Percentiles rank a stretch among this genome's conserved stretches.
Evolutionary conservation across 345 rosid genomes (phyloP).

Genomic region (Lepidium didymum): DNA sequence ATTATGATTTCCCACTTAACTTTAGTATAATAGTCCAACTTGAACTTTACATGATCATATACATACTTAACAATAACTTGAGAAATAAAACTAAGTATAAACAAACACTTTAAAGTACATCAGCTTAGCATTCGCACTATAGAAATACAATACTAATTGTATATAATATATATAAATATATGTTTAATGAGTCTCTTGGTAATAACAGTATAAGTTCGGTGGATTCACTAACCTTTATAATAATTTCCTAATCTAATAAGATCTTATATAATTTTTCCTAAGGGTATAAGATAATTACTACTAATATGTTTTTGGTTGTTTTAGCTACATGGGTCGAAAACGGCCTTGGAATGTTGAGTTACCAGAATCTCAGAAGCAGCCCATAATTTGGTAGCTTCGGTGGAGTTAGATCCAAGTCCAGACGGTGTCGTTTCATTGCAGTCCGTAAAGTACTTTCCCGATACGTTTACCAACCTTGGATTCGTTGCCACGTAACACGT

Average conservation of each 20-base stretch:
- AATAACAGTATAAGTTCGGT: background rate
- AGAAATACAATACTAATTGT: background rate
- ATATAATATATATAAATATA: background rate
- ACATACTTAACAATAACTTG: background rate
- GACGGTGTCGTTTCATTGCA: slow-evolving; percentile 82
- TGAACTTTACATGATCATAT: background rate
- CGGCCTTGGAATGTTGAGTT: slow-evolving; percentile 48
- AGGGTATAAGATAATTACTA: background rate
- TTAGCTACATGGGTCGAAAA: slow-evolving; percentile 34
- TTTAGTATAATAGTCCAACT: slow-evolving; percentile 2
- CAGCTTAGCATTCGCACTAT: background rate
- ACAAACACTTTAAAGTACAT: slow-evolving; percentile 11
- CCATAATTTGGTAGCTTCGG: slow-evolving; percentile 76
- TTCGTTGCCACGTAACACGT: slow-evolving; percentile 80
- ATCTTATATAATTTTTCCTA: slow-evolving; percentile 6
- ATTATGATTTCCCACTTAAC: slow-evolving; percentile 18
- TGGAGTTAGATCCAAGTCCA: slow-evolving; percentile 56
- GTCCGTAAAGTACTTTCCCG: slow-evolving; percentile 83
- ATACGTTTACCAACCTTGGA: slow-evolving; percentile 45
- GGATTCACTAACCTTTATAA: background rate
- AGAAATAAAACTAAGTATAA: background rate
- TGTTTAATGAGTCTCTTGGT: background rate
- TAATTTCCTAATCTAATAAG: background rate
- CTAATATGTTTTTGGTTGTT: too few relatives aligned
- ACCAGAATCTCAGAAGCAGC: slow-evolving; percentile 72